phyloP scores from a whole-genome alignment of 768 basidiomycete genomes.

The Leccinellum rugosiceps region DNA sequence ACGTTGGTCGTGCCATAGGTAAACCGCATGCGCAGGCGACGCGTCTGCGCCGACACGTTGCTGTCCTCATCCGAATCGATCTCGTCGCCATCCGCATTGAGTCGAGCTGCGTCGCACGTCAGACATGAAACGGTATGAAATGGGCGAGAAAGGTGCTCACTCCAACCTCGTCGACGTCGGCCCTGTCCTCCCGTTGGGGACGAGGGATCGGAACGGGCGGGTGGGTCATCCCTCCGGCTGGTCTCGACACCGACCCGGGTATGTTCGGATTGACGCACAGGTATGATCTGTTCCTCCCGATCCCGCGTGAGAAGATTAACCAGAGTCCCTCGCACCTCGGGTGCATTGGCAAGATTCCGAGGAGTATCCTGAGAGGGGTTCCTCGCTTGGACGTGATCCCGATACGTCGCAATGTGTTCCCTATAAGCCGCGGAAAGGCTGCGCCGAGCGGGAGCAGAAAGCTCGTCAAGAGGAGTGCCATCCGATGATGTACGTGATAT shows the following conservation, averaged over 20 bases:
- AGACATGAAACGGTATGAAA: constrained; percentile 1
- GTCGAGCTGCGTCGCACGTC: constrained; percentile 27
- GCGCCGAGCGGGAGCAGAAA: constrained; percentile 11
- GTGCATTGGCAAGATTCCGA: constrained; percentile 20
- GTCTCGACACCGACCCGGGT: constrained; percentile 1
- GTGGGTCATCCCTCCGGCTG: constrained; percentile 9
- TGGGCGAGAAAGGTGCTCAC: constrained; percentile 16
- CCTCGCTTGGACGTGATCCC: constrained; percentile 8
- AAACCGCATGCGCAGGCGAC: constrained; percentile 43
- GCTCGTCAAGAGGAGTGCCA: constrained; percentile 18
- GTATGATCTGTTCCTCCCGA: constrained; percentile 15
- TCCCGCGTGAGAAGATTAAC: constrained; percentile 25
- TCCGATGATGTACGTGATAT: constrained; percentile 27
- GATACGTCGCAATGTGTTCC: constrained; percentile 17
- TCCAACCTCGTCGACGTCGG: constrained; percentile 34
- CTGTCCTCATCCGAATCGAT: constrained; percentile 61
- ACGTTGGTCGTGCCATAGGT: constrained; percentile 16
- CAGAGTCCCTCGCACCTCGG: constrained; percentile 23
- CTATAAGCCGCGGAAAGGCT: constrained; percentile 22
- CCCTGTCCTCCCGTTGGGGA: constrained; percentile 13
- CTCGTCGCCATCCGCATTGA: constrained; percentile 58
- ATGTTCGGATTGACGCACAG: constrained; percentile 9
- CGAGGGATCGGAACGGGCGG: constrained; percentile 7
- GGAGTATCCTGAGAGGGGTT: constrained; percentile 13
- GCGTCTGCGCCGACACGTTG: constrained; percentile 44